A percentile compares a stretch with the other conserved stretches of the same genome.
These are phyloP conservation scores for Draba incana DNA, from an alignment of 345 rosid genomes.

Conservation along the genomic window DNA sequence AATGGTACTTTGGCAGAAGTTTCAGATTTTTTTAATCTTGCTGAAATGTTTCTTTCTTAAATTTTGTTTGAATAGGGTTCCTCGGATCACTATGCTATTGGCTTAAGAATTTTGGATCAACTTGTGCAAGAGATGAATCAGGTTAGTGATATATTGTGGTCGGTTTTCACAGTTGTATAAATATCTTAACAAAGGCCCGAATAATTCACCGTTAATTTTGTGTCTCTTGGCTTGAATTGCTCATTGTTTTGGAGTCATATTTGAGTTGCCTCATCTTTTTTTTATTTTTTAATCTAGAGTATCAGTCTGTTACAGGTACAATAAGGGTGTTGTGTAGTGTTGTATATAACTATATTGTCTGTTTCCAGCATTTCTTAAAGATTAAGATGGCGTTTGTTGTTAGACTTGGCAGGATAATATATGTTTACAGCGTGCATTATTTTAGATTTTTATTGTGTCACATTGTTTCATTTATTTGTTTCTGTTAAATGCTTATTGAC, in stretches of 20 bases:
- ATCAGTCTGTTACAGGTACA: slow-evolving; percentile 9
- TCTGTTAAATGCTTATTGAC: slow-evolving; percentile 34
- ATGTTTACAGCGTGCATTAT: background rate
- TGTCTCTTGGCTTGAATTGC: slow-evolving; percentile 14
- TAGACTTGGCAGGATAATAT: slow-evolving; percentile 2
- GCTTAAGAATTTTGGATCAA: slow-evolving; percentile 94
- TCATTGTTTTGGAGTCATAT: slow-evolving; percentile 26
- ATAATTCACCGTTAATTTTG: background rate
- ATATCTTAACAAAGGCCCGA: too few relatives aligned
- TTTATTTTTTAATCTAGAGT: slow-evolving; percentile 1
- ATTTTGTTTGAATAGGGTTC: slow-evolving; percentile 60
- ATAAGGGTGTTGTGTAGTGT: background rate
- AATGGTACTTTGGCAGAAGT: slow-evolving; percentile 23
- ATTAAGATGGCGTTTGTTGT: slow-evolving; percentile 1
- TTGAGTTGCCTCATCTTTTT: slow-evolving; percentile 20
- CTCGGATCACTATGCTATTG: slow-evolving; percentile 85
- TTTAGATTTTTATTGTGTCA: slow-evolving; percentile 12
- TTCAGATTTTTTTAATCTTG: slow-evolving; percentile 10
- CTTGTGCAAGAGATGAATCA: slow-evolving; percentile 99
- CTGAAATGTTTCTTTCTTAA: slow-evolving; percentile 22
- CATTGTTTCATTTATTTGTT: slow-evolving; percentile 1
- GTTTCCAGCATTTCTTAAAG: slow-evolving; percentile 16
- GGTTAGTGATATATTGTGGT: slow-evolving; percentile 52
- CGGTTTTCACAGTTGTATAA: background rate
- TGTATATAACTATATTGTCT: slow-evolving; percentile 12